Evolutionary conservation across 2,329 filamentous ascomycete genomes (phyloP).

Genomic region (Aquanectria penicillioides): DNA sequence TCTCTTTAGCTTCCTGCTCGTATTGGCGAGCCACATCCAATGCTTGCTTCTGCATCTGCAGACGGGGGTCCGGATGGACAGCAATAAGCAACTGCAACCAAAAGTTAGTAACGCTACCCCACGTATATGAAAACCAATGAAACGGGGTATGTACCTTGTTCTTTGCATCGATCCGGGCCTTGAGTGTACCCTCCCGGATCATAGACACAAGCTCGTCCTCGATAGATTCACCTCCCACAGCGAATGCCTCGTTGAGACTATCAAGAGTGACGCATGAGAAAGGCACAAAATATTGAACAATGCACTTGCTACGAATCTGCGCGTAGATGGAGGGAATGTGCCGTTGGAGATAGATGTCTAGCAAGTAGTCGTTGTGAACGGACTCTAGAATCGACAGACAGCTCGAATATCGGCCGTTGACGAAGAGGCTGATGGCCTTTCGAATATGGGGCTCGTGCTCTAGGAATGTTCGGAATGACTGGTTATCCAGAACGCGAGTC

Average conservation of each 20-base stretch:
- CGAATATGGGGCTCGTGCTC: conserved; percentile 95
- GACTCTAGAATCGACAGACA: conserved; percentile 86
- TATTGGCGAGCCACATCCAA: conserved; percentile 76
- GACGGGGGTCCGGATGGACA: conserved; percentile 72
- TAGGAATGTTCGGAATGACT: conserved; percentile 83
- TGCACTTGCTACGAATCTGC: conserved; percentile 86
- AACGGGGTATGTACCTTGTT: conserved; percentile 66
- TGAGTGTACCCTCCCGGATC: conserved; percentile 77
- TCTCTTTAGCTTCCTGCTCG: conserved; percentile 78
- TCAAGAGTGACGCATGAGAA: conserved; percentile 88
- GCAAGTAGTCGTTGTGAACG: conserved; percentile 86
- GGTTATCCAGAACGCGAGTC: conserved; percentile 79
- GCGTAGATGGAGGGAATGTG: conserved; percentile 78
- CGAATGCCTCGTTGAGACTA: conserved; percentile 82
- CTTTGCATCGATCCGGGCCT: conserved; percentile 86
- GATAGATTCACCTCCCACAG: conserved; percentile 68
- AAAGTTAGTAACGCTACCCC: no score
- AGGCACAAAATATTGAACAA: conserved; percentile 90
- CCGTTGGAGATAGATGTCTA: conserved; percentile 85
- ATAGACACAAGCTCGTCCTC: conserved; percentile 80
- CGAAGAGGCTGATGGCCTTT: conserved; percentile 88
- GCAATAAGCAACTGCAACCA: conserved; percentile 73
- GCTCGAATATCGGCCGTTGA: conserved; percentile 86
- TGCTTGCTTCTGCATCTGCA: conserved; percentile 75
- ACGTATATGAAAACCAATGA: neutral